Percentiles rank a stretch among this genome's conserved stretches.
phyloP scores from a whole-genome alignment of 1,284 basidiomycete genomes.

The Trametes pubescens region DNA sequence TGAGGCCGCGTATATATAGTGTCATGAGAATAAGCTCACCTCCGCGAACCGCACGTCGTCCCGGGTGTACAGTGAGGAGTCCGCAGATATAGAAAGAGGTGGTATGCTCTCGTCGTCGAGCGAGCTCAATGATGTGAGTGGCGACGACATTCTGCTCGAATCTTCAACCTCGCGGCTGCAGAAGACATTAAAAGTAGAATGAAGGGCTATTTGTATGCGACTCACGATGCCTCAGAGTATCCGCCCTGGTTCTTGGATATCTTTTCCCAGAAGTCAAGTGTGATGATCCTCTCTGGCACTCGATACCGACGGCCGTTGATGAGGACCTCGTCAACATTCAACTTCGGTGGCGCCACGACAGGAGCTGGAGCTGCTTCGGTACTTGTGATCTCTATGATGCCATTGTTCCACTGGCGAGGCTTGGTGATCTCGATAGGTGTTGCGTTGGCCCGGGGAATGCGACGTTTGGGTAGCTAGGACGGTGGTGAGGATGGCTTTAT shows the following conservation, averaged over 20 bases:
- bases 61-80: slow-evolving; percentile 39
- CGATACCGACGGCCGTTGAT: slow-evolving; percentile 89
- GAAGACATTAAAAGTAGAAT: not conserved
- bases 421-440: slow-evolving; percentile 76
- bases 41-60: slow-evolving; percentile 53
- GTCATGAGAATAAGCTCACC: slow-evolving; percentile 29
- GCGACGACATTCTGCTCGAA: slow-evolving; percentile 68
- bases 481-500: not conserved
- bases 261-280: slow-evolving; percentile 96
- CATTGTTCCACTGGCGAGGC: slow-evolving; percentile 84
- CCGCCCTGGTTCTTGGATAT: slow-evolving; percentile 56
- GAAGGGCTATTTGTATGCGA: slow-evolving; percentile 15
- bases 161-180: slow-evolving; percentile 35
- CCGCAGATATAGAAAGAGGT: slow-evolving; percentile 27
- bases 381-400: slow-evolving; percentile 89
- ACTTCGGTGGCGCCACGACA: slow-evolving; percentile 48
- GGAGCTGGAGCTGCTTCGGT: slow-evolving; percentile 55
- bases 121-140: slow-evolving; percentile 78
- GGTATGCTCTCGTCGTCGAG: slow-evolving; percentile 63
- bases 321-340: slow-evolving; percentile 75
- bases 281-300: slow-evolving; percentile 92
- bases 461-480: slow-evolving; percentile 72
- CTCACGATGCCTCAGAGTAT: slow-evolving; percentile 51
- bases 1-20: not conserved
- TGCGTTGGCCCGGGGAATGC: slow-evolving; percentile 76